A percentile compares a stretch with the other conserved stretches of the same genome.
These are phyloP conservation scores for Bauhinia variegata DNA, from an alignment of 306 rosid species.

Conservation along the genomic window DNA sequence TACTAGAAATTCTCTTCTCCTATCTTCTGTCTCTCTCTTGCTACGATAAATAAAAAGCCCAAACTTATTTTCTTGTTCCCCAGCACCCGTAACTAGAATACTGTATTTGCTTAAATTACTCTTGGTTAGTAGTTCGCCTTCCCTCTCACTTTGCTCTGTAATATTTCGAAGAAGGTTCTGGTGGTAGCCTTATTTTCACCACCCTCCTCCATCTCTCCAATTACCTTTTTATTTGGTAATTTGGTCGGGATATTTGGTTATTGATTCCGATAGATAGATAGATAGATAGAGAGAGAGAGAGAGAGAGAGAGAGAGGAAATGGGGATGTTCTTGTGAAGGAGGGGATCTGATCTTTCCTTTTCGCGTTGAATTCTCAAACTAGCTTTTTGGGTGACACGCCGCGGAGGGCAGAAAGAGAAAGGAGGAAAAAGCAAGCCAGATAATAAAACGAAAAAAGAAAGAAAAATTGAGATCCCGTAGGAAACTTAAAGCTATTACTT, in stretches of 20 bases:
- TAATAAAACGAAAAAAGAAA: too few species aligned
- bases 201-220: constrained; percentile 5
- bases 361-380: constrained; percentile 67
- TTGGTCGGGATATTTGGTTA: constrained; percentile 23
- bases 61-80: not conserved
- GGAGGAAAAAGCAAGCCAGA: not conserved
- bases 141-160: not conserved
- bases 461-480: constrained; percentile 45
- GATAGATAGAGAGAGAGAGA: too few species aligned
- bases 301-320: not conserved
- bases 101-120: constrained; percentile 3
- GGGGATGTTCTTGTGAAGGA: constrained; percentile 50
- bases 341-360: constrained; percentile 64
- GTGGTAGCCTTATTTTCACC: constrained; percentile 37
- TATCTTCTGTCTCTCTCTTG: constrained; percentile 29
- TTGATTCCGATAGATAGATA: constrained; percentile 31
- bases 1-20: constrained; percentile 49
- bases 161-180: constrained; percentile 15
- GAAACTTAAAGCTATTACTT: too few species aligned
- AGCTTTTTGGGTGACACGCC: constrained; percentile 34
- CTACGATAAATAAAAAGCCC: not conserved
- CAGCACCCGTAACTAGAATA: constrained; percentile 8
- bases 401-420: constrained; percentile 21
- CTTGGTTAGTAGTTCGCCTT: constrained; percentile 11
- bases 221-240: constrained; percentile 7